Evolutionary conservation across 2,329 filamentous ascomycete genomes (phyloP), one percentile per base, ranked within the genome.

Genomic region (Aureobasidium sp.): DNA sequence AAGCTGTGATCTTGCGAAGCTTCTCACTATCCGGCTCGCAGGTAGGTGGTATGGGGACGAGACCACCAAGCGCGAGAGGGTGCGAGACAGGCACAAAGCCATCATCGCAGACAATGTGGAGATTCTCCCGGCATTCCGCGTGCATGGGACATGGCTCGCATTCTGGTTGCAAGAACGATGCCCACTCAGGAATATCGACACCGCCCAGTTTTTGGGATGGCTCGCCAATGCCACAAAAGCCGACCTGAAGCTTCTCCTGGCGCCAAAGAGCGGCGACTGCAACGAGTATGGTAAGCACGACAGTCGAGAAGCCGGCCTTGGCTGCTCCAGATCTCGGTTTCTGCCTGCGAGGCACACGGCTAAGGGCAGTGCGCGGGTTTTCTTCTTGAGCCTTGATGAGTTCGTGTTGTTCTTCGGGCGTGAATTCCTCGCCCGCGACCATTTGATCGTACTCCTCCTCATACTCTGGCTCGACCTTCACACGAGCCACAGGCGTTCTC

Each of bases 21-120:
- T 96, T 97, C 70, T 95, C 91, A 64, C 91, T 91, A 73, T 99
- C 95, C 0, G 94, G 89, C 75, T 97, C 93, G 74, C 94, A 99
- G 5, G 90, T 92, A 1, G 95, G 93, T 6, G 92, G 86, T 9
- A 99, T 77, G 8, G 94, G 94, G 5, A 97, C 70, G 3, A 95
- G 71, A 0, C 94, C 92, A 53, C 87, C 86, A 0, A 97, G 73
- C 0, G 91, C 88, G 24, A 97, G 79, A 1, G 93, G 92, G 72
- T 97, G 93, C 0, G 86, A 84, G 69, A 89, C 88, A 40, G 94
- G 80, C 50, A 99, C 82, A 70, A 96, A 99, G 71, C 93, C 94
- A 58, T 83, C 81, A 68, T 97, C 91, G 74, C 94, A 99, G 29
- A 83, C 82, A 9, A 89, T 89, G 37, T 86, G 81, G 65, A 94